Evolutionary conservation across 2,329 filamentous ascomycete species (phyloP), one percentile per base, ranked within the genome.

Genomic region (Sclerotinia subarctica): DNA sequence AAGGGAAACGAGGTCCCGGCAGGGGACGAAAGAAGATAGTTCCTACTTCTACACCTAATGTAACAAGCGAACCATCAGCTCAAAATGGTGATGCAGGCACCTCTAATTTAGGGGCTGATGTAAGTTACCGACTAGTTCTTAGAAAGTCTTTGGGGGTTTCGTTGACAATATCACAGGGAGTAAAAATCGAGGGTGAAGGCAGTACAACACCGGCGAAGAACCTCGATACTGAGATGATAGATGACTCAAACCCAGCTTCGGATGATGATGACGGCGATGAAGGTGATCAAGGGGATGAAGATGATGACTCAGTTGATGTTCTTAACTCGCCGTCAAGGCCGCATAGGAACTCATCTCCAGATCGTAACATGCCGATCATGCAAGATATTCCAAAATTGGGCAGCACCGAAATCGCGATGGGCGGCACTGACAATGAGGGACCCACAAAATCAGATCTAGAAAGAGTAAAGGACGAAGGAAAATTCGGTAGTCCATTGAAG

Each of bases 1-100:
- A 92, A 78, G 96, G 94, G 82, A 83, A 86, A 59, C 94, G 91
- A 78, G 90, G 92, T 0, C 88, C 91, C 47, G 92, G 92, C 10
- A 87, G 93, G 70, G 92, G 92, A 21, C 85, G 88, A 70, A 94
- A 90, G 83, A 91, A 89, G 79, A 42, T 68, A 29, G 62, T 72
- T n/a, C 72, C 76, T 47, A 73, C 73, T 52, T 51, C 42, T 54
- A 38, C 58, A 54, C 49, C 51, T 47, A 60, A 63, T 17, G n/a
- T 64, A 26, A 64, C 58, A 19, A 76, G 73, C 68, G 73, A 62
- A 8, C 73, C 76, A 11, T 42, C 26, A 19, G 60, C 59, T 24
- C 68, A 68, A 46, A 68, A 35, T n/a, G 24, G 64, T 26, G 64
- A 64, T 53, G 66, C 53, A 24, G 29, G 44, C 62, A 60, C 62